These are phyloP conservation scores for Ophiostoma fasciatum DNA, from an alignment of 2,329 filamentous ascomycete species.

Conservation along the genomic window DNA sequence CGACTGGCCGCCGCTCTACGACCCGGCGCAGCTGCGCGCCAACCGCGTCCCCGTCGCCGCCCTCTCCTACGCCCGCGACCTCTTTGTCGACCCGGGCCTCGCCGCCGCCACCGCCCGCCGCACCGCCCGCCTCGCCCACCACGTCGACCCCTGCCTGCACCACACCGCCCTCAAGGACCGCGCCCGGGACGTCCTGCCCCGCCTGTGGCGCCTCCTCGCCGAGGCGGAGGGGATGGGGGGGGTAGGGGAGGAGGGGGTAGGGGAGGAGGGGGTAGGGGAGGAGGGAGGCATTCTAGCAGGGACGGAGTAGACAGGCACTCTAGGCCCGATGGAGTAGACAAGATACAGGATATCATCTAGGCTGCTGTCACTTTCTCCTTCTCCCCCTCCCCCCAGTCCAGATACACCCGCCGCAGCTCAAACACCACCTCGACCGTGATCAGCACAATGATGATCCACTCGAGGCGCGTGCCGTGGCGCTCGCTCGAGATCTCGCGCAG, in stretches of 20 bases:
- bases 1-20: constrained; percentile 8
- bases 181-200: neutral
- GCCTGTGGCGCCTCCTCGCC: neutral
- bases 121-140: neutral
- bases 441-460: constrained; percentile 90
- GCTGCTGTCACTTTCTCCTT: no score
- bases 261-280: no score
- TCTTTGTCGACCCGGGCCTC: constrained; percentile 8
- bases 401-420: constrained; percentile 59
- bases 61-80: constrained; percentile 8
- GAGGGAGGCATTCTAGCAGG: no score
- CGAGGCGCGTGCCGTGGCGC: constrained; percentile 72
- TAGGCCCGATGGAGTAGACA: no score
- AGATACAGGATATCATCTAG: no score
- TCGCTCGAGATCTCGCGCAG: constrained; percentile 79
- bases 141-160: neutral
- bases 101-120: neutral
- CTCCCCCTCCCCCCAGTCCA: constrained; percentile 7
- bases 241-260: no score
- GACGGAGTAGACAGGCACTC: no score
- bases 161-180: constrained; percentile 11
- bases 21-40: constrained; percentile 1
- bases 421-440: constrained; percentile 89
- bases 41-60: constrained; percentile 10
- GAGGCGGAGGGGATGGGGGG: no score